phyloP scores from a whole-genome alignment of 352 stramenopile genomes.

The Hyaloperonospora arabidopsidis region DNA sequence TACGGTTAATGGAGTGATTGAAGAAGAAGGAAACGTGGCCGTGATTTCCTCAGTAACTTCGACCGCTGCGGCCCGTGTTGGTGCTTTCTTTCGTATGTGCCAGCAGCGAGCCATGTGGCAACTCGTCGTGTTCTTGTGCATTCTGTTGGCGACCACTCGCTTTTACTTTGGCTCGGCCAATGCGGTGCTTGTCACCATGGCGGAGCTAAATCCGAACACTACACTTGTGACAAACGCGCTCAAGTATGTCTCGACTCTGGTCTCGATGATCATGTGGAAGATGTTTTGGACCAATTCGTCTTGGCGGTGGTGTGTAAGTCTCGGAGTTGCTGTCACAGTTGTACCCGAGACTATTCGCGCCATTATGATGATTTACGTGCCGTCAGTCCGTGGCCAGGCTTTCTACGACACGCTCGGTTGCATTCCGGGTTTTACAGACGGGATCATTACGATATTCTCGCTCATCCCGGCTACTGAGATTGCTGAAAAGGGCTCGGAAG shows the following conservation, averaged over 20 bases:
- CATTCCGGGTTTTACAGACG: conserved; percentile 49
- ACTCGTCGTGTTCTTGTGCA: conserved; percentile 61
- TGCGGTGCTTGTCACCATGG: conserved; percentile 31
- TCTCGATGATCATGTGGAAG: conserved; percentile 53
- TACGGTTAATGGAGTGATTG: conserved; percentile 19
- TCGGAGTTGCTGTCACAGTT: conserved; percentile 39
- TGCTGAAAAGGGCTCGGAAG: conserved; percentile 60
- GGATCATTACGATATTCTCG: conserved; percentile 64
- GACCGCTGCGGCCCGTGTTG: conserved; percentile 18
- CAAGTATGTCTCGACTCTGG: conserved; percentile 45
- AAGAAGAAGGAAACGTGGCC: conserved; percentile 24
- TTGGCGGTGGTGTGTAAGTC: conserved; percentile 30
- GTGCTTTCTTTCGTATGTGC: conserved; percentile 55
- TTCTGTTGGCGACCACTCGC: conserved; percentile 41
- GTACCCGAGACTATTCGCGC: conserved; percentile 43
- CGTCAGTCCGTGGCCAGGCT: conserved; percentile 25
- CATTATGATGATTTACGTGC: conserved; percentile 57
- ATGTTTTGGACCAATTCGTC: conserved; percentile 39
- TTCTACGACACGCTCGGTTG: conserved; percentile 49
- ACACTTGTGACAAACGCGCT: conserved; percentile 41
- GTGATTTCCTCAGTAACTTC: conserved; percentile 13
- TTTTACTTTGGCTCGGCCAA: conserved; percentile 53
- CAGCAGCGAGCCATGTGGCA: conserved; percentile 72
- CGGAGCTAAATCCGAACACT: conserved; percentile 31
- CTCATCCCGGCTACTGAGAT: conserved; percentile 61